Base-by-base conservation (phyloP, 2,329 filamentous ascomycete species). In the Zymoseptoria tritici region DNA sequence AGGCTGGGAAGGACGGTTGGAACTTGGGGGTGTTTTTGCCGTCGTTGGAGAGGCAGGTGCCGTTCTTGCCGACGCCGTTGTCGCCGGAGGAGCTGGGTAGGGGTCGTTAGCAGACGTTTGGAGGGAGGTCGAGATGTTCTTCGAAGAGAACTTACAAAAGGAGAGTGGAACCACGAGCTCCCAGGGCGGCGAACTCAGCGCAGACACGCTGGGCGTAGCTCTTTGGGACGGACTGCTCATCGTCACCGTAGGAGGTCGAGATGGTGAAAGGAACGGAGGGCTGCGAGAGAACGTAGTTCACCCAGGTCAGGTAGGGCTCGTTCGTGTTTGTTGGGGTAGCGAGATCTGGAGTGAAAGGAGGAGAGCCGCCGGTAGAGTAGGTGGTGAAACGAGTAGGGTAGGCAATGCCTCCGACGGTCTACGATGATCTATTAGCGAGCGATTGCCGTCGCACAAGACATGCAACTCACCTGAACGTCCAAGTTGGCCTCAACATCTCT, bases 231-330 rank as follows among this genome's bases (percentile, higher is more conserved):
- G 78, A 80, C 68, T 86, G 82, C 71, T 89, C 86, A 55, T 83
- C 80, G 60, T 88, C 85, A 54, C 84, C 85, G 68, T 89, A 89
- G 0, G 84, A 87, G 6, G 82, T 85, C 52, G 80, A 82, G 67
- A 89, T 80, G 16, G 84, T 80, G 59, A 83, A 80, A 0, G 86
- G 85, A 1, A 88, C 76, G 20, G 82, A 72, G 0, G 72, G 67
- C 56, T 81, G 79, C 1, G 78, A 72, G n/a, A 85, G 79, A 2
- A 88, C 69, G 71, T 83, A 83, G 57, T 81, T 78, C 5, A 87
- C 76, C 75, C 82, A 87, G 16, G 79, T 80, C 2, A 87, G 76
- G 70, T 88, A 88, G 0, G 85, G 85, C 73, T 90, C 87, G 70
- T 88, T 89, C 61, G 71, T 72, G 66, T 76, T 77, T 67, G 83